Evolutionary conservation across 768 basidiomycete species (phyloP).

Genomic region (Suillus clintonianus): DNA sequence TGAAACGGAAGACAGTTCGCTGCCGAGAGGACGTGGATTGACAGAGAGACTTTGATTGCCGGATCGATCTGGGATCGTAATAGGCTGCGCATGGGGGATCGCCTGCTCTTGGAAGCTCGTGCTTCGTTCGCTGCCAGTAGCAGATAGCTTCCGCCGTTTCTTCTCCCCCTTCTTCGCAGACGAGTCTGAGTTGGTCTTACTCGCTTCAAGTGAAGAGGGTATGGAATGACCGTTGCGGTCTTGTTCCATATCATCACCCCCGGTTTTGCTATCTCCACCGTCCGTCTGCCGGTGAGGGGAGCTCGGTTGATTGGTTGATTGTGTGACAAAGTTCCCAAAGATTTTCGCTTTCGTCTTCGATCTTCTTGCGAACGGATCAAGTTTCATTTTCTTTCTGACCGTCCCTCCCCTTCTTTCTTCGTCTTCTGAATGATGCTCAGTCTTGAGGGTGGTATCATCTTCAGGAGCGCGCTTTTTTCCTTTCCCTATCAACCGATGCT

Average conservation of each 20-base stretch:
- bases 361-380: constrained; percentile 56
- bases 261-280: background rate
- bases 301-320: background rate
- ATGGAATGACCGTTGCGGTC: background rate
- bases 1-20: background rate
- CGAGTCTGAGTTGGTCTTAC: too few relatives aligned
- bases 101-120: background rate
- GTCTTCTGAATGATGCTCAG: constrained; percentile 37
- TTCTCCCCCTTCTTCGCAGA: background rate
- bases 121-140: background rate
- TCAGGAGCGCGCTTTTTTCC: constrained; percentile 49
- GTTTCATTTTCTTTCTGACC: constrained; percentile 58
- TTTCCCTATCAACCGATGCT: constrained; percentile 54
- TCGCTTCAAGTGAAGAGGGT: background rate
- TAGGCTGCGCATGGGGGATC: background rate
- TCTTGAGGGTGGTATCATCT: constrained; percentile 30
- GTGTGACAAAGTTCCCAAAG: background rate
- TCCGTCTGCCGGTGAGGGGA: background rate
- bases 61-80: background rate
- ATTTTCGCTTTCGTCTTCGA: constrained; percentile 48
- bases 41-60: background rate
- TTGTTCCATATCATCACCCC: background rate
- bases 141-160: background rate
- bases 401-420: constrained; percentile 60
- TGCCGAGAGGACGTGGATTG: background rate